Base-by-base conservation (phyloP, 2,329 filamentous ascomycete genomes). In the Monilinia laxa region DNA sequence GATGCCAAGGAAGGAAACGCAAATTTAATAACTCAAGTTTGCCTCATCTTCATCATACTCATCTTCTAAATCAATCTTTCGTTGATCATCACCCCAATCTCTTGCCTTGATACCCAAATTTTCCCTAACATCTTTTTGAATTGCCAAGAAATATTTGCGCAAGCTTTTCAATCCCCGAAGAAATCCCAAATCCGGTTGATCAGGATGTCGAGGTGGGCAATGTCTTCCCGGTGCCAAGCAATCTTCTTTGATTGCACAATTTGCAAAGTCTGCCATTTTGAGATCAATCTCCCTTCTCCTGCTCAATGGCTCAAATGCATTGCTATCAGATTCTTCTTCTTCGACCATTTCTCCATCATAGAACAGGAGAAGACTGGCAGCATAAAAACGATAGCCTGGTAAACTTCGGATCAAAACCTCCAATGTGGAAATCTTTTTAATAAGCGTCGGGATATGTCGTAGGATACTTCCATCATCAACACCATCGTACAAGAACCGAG, bases 231-330 rank as follows among this genome's bases (percentile, higher is more conserved):
- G 79, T 23, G 82, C 79, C 1, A 82, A 79, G 68, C 87, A 79
- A 74, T 97, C 93, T 71, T 95, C 90, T 4, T 92, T 91, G 1
- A 93, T 98, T 47, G 98, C 89, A 75, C 94, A 97, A 77, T 99
- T 99, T 70, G 95, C 95, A 80, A 99, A 99, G 78, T 99, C 95
- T 67, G 97, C 94, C 77, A 99, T 96, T 79, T 97, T 97, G 80
- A 99, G 88, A 77, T 97, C 91, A 75, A 96, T 93, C 71, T 88
- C 84, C 57, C 82, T 81, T 68, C 69, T 65, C 14, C 65, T 70
- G 16, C 60, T 70, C 68, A 73, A 63, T 57, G 84, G 81, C 65
- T 78, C 77, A 16, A 73, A 75, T 23, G 81, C 79, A 12, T 67
- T 71, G 56, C 73, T 75, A 38, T 76, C 77, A 20, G 74, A 75